Base-by-base conservation (phyloP, 306 rosid species). In the Prinsepia uniflora region DNA sequence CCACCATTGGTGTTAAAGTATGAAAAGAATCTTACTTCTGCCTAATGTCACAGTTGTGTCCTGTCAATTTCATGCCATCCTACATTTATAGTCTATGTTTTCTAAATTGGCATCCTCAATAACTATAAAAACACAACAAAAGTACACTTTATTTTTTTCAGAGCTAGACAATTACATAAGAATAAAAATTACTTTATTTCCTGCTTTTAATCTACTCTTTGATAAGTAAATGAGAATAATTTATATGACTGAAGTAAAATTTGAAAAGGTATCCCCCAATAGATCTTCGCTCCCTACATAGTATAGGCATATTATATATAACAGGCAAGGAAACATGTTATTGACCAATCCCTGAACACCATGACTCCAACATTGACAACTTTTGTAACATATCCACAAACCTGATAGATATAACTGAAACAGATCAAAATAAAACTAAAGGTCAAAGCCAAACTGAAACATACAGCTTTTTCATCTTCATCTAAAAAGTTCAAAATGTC, bases 381-480 rank as follows among this genome's bases (percentile, higher is more conserved):
- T 18, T 15, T 52, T 4, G 18, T 49, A 63, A 75, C 14, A 50
- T 47, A 59, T 50, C 52, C 45, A 61, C 14, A 52, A 19, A 69
- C 30, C 39, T 24, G 34, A 64, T 12, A 56, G 7, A 40, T 36
- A 22, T 36, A 30, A 34, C 10, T 8, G 50, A 53, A 46, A 50
- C 15, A 18, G 34, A 15, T 34, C 44, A 44, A 43, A 19, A 20
- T 44, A 76, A 67, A 56, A 47, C 53, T 30, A 53, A 12, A 42
- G 45, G 58, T 62, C 49, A 34, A 47, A 18, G 22, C 71, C 52
- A 43, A 71, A 45, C 54, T 13, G 60, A 72, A 81, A 75, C 99
- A 76, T 91, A 94, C 99, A 63, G 84, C 78, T 85, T 84, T 91
- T 76, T 94, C 99, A 55, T 94, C 97, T 73, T 94, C 99, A 68